phyloP scores from a whole-genome alignment of 177 flowering plant species.

The Tripterygium wilfordii region DNA sequence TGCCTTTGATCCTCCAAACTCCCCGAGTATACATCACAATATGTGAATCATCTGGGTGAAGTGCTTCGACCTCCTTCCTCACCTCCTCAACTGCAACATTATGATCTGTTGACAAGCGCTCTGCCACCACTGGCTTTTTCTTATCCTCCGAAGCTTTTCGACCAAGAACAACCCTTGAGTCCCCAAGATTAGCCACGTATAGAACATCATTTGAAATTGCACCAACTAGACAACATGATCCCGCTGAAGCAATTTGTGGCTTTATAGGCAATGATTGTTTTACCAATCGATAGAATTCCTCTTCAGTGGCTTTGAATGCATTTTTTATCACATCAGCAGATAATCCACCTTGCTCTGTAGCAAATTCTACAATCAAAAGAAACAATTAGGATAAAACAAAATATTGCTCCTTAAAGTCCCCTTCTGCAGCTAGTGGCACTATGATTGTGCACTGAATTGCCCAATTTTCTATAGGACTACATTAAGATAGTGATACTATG shows the following conservation, averaged over 20 bases:
- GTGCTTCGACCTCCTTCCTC: conserved; percentile 49
- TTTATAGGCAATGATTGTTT: conserved; percentile 23
- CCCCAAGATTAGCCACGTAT: conserved; percentile 59
- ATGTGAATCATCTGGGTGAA: conserved; percentile 58
- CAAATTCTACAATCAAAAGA: conserved; percentile 31
- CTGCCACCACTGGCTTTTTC: conserved; percentile 34
- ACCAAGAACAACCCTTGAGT: conserved; percentile 56
- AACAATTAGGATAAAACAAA: no score
- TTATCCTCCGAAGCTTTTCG: conserved; percentile 14
- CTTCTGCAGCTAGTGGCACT: no score
- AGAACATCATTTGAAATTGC: conserved; percentile 32
- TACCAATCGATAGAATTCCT: conserved; percentile 41
- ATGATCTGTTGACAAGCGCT: conserved; percentile 52
- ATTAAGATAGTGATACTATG: no score
- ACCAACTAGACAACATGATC: conserved; percentile 55
- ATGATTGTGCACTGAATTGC: no score
- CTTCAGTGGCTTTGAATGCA: conserved; percentile 52
- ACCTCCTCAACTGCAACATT: conserved; percentile 54
- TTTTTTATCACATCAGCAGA: conserved; percentile 44
- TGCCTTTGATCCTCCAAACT: conserved; percentile 64
- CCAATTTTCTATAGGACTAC: no score
- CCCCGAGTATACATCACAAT: conserved; percentile 44
- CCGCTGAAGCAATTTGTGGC: conserved; percentile 54
- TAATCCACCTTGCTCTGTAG: conserved; percentile 44
- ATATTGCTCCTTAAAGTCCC: no score